Conservation (phyloP, 495 filamentous ascomycete genomes). For the Podospora australis region DNA sequence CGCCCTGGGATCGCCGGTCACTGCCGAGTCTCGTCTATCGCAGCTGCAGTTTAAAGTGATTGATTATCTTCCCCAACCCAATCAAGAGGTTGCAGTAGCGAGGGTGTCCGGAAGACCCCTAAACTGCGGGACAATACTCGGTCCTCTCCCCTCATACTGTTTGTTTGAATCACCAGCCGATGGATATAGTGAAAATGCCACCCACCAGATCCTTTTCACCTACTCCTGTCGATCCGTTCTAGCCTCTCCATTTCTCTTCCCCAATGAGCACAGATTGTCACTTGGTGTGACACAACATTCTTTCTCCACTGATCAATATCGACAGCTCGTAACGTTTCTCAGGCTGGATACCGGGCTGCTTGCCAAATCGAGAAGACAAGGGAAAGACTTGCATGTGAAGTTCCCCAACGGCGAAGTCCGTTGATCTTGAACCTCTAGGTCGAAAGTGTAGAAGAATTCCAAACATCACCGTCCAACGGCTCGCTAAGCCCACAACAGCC, state of each 20-base stretch:
- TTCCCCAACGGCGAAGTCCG: not conserved
- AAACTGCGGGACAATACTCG: not conserved
- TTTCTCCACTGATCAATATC: not conserved
- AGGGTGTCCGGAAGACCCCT: not conserved
- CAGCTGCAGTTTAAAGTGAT: not conserved
- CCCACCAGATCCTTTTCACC: not conserved
- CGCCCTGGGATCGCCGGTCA: not conserved
- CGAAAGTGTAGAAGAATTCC: not conserved
- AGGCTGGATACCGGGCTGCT: not conserved
- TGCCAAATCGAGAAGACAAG: too few relatives aligned
- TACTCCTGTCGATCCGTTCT: too few relatives aligned
- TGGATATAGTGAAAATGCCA: not conserved
- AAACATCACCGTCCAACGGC: not conserved
- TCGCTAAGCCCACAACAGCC: not conserved
- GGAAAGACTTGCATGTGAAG: not conserved
- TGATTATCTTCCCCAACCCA: not conserved
- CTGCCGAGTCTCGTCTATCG: too few relatives aligned
- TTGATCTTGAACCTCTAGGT: not conserved
- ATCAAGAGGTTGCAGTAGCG: not conserved
- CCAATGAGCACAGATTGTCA: not conserved
- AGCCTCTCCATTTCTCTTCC: not conserved
- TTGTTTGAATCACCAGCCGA: not conserved
- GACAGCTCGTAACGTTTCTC: not conserved
- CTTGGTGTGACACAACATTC: not conserved
- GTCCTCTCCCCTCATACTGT: not conserved